Conservation (phyloP, 2,329 filamentous ascomycete genomes). For the Aspergillus ibericus region DNA sequence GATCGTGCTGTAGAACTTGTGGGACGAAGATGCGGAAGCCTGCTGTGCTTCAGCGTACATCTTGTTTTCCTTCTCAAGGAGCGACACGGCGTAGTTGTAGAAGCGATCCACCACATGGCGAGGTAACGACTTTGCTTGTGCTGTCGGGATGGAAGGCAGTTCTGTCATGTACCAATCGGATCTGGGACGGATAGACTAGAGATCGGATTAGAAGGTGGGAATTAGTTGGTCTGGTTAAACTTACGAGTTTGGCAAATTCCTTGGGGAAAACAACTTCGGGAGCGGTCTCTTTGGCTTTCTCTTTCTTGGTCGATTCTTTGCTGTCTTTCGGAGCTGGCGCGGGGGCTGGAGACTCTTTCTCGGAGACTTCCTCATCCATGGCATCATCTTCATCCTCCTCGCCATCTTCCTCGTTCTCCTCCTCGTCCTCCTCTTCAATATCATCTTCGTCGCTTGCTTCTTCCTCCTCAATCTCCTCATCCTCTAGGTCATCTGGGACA, state of each 20-base stretch:
- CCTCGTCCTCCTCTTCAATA: conserved; percentile 34
- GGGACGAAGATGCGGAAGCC: conserved; percentile 76
- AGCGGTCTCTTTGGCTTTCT: conserved; percentile 18
- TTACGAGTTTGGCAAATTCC: conserved; percentile 38
- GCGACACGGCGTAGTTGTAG: conserved; percentile 66
- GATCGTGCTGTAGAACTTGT: conserved; percentile 95
- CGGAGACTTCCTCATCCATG: conserved; percentile 31
- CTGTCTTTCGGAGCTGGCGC: conserved; percentile 19
- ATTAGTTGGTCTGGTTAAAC: conserved; percentile 8
- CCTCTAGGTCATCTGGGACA: conserved; percentile 36
- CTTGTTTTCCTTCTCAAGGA: conserved; percentile 76
- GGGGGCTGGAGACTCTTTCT: conserved; percentile 24
- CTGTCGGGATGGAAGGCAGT: conserved; percentile 55
- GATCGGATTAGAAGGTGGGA: conserved; percentile 11
- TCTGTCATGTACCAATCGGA: conserved; percentile 67
- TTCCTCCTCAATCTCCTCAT: conserved; percentile 33
- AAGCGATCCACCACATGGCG: conserved; percentile 57
- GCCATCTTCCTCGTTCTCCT: conserved; percentile 32
- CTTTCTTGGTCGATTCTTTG: conserved; percentile 27
- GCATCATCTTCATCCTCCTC: conserved; percentile 27
- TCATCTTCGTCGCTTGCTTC: conserved; percentile 29
- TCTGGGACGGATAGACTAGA: conserved; percentile 59
- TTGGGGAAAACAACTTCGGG: conserved; percentile 32
- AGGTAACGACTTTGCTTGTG: conserved; percentile 49
- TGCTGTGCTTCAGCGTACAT: conserved; percentile 71